Percentiles rank a stretch among this genome's conserved stretches.
These are phyloP conservation scores for Chrysanthemum makinoi DNA, from an alignment of 129 eudicot genomes.

Conservation along the genomic window DNA sequence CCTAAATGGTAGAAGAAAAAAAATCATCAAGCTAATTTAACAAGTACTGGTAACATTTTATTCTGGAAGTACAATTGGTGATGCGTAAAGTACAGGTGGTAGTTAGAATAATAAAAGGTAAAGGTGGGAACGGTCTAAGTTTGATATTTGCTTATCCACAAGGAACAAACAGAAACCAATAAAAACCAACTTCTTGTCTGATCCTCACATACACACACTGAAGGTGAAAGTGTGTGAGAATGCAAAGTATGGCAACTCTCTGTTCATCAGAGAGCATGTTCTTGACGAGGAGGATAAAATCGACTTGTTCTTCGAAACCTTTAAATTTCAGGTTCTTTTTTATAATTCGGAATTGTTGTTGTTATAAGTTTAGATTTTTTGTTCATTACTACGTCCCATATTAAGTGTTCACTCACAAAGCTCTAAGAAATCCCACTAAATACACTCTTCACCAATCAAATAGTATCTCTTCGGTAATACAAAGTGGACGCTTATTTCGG, in stretches of 20 bases:
- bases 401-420: no score
- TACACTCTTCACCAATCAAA: no score
- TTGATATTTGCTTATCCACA: conserved; percentile 43
- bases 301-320: conserved; percentile 26
- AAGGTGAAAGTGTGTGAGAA: conserved; percentile 20
- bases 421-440: no score
- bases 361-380: no score
- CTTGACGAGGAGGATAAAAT: neutral
- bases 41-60: no score
- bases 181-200: neutral
- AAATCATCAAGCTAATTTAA: no score
- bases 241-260: conserved; percentile 40
- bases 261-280: conserved; percentile 47
- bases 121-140: conserved; percentile 43
- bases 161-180: conserved; percentile 21
- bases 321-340: neutral
- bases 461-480: no score
- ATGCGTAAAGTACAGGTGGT: neutral
- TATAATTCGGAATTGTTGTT: no score
- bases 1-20: no score
- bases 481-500: no score
- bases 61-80: no score
- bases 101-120: neutral
- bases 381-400: no score
- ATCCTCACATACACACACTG: conserved; percentile 17